Evolutionary conservation across 768 basidiomycete genomes (phyloP).

Genomic region (Termitomyces sp.): DNA sequence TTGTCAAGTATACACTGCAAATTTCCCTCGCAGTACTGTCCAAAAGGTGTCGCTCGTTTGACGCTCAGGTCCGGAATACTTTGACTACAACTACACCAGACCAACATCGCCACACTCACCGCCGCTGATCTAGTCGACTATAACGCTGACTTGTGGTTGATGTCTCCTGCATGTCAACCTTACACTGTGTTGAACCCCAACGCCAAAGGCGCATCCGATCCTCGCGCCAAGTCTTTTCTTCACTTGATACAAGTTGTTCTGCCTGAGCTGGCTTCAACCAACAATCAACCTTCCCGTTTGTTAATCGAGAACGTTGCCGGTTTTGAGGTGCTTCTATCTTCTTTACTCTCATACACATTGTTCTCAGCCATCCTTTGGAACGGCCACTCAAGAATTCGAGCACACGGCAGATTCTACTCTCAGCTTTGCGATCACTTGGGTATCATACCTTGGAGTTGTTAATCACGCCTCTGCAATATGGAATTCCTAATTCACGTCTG

Average conservation of each 20-base stretch:
- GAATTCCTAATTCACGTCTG: conserved; percentile 77
- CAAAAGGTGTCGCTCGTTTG: conserved; percentile 36
- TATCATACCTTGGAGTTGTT: conserved; percentile 59
- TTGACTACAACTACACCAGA: conserved; percentile 23
- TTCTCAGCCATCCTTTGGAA: neutral
- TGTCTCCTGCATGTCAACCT: conserved; percentile 82
- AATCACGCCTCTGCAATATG: conserved; percentile 72
- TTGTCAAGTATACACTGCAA: conserved; percentile 62
- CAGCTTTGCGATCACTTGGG: conserved; percentile 44
- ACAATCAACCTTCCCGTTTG: conserved; percentile 49
- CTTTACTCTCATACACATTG: conserved; percentile 1
- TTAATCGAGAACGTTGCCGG: conserved; percentile 81
- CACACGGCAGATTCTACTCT: conserved; percentile 53
- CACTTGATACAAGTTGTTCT: conserved; percentile 61
- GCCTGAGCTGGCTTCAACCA: conserved; percentile 42
- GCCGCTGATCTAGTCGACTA: conserved; percentile 39
- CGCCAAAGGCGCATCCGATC: conserved; percentile 66
- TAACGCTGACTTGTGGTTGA: conserved; percentile 63
- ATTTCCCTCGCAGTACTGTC: conserved; percentile 44
- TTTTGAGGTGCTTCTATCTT: conserved; percentile 56
- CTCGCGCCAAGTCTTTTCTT: conserved; percentile 71
- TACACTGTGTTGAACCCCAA: conserved; percentile 75
- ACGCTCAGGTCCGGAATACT: neutral
- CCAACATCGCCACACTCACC: conserved; percentile 57
- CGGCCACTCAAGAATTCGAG: conserved; percentile 46